Evolutionary conservation across 306 rosid species (phyloP).

Genomic region (Trifolium dubium): DNA sequence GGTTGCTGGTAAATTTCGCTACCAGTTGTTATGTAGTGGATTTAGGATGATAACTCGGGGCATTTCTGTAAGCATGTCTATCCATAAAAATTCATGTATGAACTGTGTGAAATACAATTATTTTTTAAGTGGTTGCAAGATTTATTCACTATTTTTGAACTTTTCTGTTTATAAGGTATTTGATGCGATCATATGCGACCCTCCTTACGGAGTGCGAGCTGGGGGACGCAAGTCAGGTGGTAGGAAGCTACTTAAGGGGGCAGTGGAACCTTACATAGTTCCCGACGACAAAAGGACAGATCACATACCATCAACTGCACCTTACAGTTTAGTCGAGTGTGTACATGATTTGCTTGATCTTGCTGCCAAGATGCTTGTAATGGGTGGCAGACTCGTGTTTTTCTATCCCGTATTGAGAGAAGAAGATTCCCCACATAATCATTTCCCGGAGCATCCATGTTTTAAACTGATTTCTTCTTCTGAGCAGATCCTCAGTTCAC

Average conservation of each 20-base stretch:
- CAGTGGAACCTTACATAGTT: constrained; percentile 72
- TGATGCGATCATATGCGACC: constrained; percentile 97
- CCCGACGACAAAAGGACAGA: constrained; percentile 89
- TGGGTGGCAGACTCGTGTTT: constrained; percentile 88
- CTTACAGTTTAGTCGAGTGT: constrained; percentile 90
- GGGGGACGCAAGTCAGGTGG: constrained; percentile 99
- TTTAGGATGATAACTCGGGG: constrained; percentile 10
- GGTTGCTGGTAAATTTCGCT: constrained; percentile 14
- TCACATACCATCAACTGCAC: constrained; percentile 95
- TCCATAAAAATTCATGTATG: constrained; percentile 1
- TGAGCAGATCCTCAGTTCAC: constrained; percentile 92
- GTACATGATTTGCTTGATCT: constrained; percentile 94
- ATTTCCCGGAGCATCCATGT: constrained; percentile 82
- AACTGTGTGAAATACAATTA: neutral
- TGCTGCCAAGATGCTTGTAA: constrained; percentile 82
- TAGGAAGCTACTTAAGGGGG: constrained; percentile 86
- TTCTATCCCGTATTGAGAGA: constrained; percentile 93
- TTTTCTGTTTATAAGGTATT: constrained; percentile 57
- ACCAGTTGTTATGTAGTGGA: neutral
- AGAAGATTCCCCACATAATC: constrained; percentile 59
- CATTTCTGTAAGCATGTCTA: constrained; percentile 11
- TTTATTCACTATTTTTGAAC: neutral
- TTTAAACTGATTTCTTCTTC: constrained; percentile 68
- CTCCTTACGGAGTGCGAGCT: constrained; percentile 99
- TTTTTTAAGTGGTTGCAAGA: neutral